Conservation (phyloP, 2,329 filamentous ascomycete genomes). For the Beauveria caledonica region DNA sequence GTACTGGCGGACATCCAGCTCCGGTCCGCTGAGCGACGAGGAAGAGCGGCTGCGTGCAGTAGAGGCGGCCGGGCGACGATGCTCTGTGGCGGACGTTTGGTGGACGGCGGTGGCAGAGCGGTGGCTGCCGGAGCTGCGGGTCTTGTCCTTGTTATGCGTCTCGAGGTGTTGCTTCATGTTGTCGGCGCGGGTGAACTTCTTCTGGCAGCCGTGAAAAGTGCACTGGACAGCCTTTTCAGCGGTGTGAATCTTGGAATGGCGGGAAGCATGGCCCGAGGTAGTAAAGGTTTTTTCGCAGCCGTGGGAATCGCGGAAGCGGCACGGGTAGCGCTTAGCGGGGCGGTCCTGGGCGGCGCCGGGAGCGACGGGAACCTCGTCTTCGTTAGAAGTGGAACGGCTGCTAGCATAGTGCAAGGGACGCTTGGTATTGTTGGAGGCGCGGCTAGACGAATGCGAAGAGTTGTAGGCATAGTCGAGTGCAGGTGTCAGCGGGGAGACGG, state of each 20-base stretch:
- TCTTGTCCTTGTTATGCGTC: constrained; percentile 62
- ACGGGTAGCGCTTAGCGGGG: constrained; percentile 61
- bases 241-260: constrained; percentile 77
- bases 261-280: constrained; percentile 76
- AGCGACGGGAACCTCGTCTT: constrained; percentile 39
- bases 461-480: constrained; percentile 34
- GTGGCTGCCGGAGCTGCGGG: constrained; percentile 32
- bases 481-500: constrained; percentile 48
- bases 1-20: constrained; percentile 33
- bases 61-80: not conserved
- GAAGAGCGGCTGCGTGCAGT: constrained; percentile 23
- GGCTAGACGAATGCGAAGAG: constrained; percentile 24
- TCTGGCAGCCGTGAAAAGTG: constrained; percentile 61
- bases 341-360: constrained; percentile 35
- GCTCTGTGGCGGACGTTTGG: constrained; percentile 19
- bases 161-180: constrained; percentile 84
- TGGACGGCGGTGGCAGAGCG: constrained; percentile 26
- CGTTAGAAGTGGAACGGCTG: constrained; percentile 41
- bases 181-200: constrained; percentile 74
- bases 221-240: constrained; percentile 69
- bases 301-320: constrained; percentile 61
- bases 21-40: constrained; percentile 14
- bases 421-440: constrained; percentile 29
- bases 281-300: constrained; percentile 74
- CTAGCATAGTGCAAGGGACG: constrained; percentile 34